Base-by-base conservation (phyloP, 768 basidiomycete species). In the Pisolithus sp. region DNA sequence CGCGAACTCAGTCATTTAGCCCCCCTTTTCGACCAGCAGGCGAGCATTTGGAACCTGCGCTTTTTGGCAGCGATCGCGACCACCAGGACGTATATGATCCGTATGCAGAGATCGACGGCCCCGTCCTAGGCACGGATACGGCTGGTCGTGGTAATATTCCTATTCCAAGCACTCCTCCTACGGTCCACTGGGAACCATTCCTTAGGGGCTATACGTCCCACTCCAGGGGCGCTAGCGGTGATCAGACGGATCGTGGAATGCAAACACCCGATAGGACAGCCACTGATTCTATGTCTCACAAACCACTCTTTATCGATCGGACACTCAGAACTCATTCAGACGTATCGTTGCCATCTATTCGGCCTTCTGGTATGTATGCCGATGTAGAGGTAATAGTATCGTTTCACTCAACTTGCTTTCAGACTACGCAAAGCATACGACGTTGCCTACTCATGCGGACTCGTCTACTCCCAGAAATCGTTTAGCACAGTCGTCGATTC, bases 271-370 rank as follows among this genome's bases (percentile, higher is more conserved):
- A n/a, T 13, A n/a, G 28, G n/a, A 23, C 38, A 40, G 26, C 43
- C 5, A 0, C 40, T 31, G 24, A 13, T 28, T 37, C 40, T n/a
- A 10, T n/a, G 17, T 18, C 59, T 13, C 26, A 34, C 5, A 38
- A 43, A 13, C 39, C 26, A 0, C 26, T 57, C 23, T 66, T 65
- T 42, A 5, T 65, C 36, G 54, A 56, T 26, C 58, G 62, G 20
- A 51, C 52, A 31, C 54, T 65, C 24, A 55, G 59, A 20, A 58
- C 56, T 12, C 64, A 65, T 2, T 55, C 58, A 47, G 57, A 13
- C 3, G 60, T 52, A 4, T 60, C 31, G 60, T 8, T 54, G 57
- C 13, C 49, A 24, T 1, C n/a, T 37, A 3, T 20, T 13, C 3
- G 9, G 12, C 18, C 15, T 24, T 13, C 31, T 17, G 30, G 46